Conservation (phyloP, 768 basidiomycete genomes). For the Tricholoma saponaceum region DNA sequence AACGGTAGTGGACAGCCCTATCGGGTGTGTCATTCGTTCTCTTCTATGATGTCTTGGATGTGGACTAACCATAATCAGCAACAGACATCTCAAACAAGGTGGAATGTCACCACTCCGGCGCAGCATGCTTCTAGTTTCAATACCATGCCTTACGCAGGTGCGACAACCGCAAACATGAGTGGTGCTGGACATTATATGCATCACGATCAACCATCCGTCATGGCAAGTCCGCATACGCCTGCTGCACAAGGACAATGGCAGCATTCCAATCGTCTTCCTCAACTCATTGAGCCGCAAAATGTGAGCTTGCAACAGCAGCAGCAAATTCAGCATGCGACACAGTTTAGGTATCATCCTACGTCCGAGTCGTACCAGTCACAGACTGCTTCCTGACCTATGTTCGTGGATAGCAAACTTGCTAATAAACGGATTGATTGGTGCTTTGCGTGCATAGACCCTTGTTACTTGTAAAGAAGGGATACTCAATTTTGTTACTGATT, state of each 20-base stretch:
- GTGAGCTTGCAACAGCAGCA: background rate
- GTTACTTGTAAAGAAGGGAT: background rate
- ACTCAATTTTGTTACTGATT: background rate
- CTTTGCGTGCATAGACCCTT: background rate
- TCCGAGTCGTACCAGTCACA: constrained; percentile 30
- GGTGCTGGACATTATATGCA: constrained; percentile 2
- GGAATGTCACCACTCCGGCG: constrained; percentile 16
- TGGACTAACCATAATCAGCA: background rate
- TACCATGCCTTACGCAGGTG: constrained; percentile 2
- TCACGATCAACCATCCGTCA: constrained; percentile 1
- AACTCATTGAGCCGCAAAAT: constrained; percentile 7
- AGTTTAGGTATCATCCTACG: constrained; percentile 28
- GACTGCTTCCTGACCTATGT: constrained; percentile 5
- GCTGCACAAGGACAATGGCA: constrained; percentile 4
- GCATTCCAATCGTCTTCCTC: constrained; percentile 17
- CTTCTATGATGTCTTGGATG: background rate
- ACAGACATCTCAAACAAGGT: constrained; percentile 15
- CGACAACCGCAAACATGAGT: constrained; percentile 16
- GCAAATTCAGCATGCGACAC: constrained; percentile 12
- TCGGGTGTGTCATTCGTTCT: constrained; percentile 9
- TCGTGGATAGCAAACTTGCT: background rate
- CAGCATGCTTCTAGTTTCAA: constrained; percentile 10
- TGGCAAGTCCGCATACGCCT: background rate
- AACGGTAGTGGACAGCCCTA: constrained; percentile 11
- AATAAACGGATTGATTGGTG: background rate